Percentiles rank a stretch among this genome's conserved stretches.
phyloP scores from a whole-genome alignment of 805 yeast species.

The Dipodascus albidus region DNA sequence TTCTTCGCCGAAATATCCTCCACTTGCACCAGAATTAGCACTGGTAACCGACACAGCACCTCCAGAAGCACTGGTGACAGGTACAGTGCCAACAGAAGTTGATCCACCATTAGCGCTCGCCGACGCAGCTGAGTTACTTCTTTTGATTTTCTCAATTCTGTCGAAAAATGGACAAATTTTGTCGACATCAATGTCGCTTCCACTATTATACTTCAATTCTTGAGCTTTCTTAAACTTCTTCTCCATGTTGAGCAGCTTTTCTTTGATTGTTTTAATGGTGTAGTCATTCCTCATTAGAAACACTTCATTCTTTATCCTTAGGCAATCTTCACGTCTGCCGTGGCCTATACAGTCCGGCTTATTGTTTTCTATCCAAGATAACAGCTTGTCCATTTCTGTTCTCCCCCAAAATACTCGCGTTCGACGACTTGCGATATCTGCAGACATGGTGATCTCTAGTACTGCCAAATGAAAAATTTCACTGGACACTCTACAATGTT shows the following conservation, averaged over 20 bases:
- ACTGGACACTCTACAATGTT: neutral
- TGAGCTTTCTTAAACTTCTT: neutral
- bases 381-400: neutral
- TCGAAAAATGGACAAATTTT: conserved; percentile 1
- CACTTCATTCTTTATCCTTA: neutral
- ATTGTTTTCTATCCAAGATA: neutral
- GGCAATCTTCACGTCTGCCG: neutral
- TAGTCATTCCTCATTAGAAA: neutral
- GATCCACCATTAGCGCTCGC: neutral
- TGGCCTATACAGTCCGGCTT: neutral
- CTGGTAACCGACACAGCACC: neutral
- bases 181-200: neutral
- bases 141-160: neutral
- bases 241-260: neutral
- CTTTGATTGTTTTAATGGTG: conserved; percentile 1
- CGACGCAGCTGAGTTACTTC: neutral
- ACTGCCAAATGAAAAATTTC: neutral
- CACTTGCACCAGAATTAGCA: neutral
- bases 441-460: neutral
- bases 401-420: neutral
- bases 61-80: neutral
- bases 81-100: neutral
- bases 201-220: neutral
- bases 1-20: neutral
- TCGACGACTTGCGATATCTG: neutral